phyloP scores from a whole-genome alignment of 148 eudicot genomes.

The Persicaria tinctoria region DNA sequence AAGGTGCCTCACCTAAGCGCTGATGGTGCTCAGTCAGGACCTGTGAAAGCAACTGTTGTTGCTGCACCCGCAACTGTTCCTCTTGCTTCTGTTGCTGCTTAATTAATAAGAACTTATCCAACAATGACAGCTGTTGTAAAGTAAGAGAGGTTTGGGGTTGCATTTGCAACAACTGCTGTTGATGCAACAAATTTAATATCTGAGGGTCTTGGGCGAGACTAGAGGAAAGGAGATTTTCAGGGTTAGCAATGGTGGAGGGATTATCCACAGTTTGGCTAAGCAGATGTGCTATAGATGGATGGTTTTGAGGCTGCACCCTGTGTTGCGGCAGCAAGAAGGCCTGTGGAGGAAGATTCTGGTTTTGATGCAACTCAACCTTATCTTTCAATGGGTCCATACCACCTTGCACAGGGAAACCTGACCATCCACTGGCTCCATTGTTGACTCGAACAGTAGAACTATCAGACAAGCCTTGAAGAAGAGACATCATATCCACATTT shows the following conservation, averaged over 20 bases:
- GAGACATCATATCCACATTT: constrained; percentile 49
- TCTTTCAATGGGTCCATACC: constrained; percentile 47
- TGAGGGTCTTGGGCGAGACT: constrained; percentile 78
- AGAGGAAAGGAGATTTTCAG: constrained; percentile 60
- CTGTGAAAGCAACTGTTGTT: constrained; percentile 73
- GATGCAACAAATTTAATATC: constrained; percentile 62
- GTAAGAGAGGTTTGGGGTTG: constrained; percentile 56
- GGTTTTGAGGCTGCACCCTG: constrained; percentile 54
- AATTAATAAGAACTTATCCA: constrained; percentile 72
- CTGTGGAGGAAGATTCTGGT: constrained; percentile 49
- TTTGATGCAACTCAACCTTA: constrained; percentile 48
- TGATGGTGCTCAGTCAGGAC: constrained; percentile 63
- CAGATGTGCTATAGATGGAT: constrained; percentile 34
- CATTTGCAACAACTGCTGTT: constrained; percentile 65
- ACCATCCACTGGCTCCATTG: constrained; percentile 45
- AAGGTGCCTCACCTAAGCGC: constrained; percentile 38
- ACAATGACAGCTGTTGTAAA: constrained; percentile 48
- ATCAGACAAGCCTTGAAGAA: constrained; percentile 65
- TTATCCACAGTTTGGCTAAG: constrained; percentile 42
- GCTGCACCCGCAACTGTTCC: constrained; percentile 68
- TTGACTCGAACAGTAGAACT: constrained; percentile 39
- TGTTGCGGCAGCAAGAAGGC: constrained; percentile 52
- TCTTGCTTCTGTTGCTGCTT: constrained; percentile 81
- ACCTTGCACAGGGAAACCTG: constrained; percentile 49
- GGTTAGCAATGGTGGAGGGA: constrained; percentile 30